Conservation (phyloP, 1,139 yeast genomes). For the Wickerhamomyces sp. region DNA sequence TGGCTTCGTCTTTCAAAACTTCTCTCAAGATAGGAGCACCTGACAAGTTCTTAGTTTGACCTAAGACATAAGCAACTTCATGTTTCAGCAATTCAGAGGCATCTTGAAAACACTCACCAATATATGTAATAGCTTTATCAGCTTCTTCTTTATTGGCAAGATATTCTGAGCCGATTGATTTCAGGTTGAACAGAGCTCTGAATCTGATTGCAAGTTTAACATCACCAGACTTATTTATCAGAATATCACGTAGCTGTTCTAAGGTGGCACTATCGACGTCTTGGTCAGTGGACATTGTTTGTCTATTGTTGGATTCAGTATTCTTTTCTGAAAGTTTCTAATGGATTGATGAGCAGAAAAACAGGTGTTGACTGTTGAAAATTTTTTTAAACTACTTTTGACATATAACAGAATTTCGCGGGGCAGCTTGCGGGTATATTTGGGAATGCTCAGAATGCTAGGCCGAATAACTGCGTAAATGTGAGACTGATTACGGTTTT, state of each 20-base stretch:
- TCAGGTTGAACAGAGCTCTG: constrained; percentile 88
- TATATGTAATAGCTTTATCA: constrained; percentile 71
- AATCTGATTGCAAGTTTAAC: constrained; percentile 79
- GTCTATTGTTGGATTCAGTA: not conserved
- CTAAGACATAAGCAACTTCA: constrained; percentile 97
- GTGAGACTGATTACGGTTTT: not conserved
- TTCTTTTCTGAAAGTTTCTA: not conserved
- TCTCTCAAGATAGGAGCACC: constrained; percentile 73
- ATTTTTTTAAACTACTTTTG: not conserved
- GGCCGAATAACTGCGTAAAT: not conserved
- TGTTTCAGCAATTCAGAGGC: constrained; percentile 92
- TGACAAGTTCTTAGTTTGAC: constrained; percentile 81
- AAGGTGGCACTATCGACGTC: constrained; percentile 42
- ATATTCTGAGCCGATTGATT: constrained; percentile 69
- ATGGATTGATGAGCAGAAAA: not conserved
- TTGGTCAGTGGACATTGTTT: constrained; percentile 9
- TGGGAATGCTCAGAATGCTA: not conserved
- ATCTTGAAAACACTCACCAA: constrained; percentile 76
- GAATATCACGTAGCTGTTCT: constrained; percentile 67
- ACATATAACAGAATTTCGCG: not conserved
- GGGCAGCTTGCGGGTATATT: not conserved
- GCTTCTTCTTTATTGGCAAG: constrained; percentile 44
- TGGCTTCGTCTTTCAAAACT: constrained; percentile 55
- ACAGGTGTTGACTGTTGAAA: not conserved
- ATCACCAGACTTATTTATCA: constrained; percentile 58